phyloP scores from a whole-genome alignment of 805 yeast species.

The Yamadazyma kitorensis region DNA sequence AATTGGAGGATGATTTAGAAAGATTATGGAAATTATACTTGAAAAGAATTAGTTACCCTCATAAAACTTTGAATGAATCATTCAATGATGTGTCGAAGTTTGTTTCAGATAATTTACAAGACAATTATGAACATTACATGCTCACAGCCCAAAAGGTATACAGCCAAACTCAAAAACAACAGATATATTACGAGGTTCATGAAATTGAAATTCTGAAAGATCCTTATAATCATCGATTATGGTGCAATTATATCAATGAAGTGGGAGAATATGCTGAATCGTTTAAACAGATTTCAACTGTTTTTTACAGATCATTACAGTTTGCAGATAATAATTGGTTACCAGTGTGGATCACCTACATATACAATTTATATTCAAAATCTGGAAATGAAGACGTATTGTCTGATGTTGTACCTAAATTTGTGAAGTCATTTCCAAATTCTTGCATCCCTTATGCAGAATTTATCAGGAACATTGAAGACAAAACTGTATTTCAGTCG shows the following conservation, averaged over 20 bases:
- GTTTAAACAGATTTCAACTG: slow-evolving; percentile 13
- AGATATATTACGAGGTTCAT: slow-evolving; percentile 31
- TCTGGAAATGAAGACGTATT: slow-evolving; percentile 10
- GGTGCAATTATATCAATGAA: slow-evolving; percentile 33
- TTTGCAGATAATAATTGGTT: slow-evolving; percentile 13
- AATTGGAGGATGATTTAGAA: slow-evolving; percentile 15
- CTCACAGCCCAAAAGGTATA: slow-evolving; percentile 30
- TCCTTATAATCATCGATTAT: slow-evolving; percentile 17
- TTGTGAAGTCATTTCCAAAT: slow-evolving; percentile 23
- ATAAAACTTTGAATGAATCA: slow-evolving; percentile 37
- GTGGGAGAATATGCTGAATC: slow-evolving; percentile 20
- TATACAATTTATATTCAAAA: slow-evolving; percentile 24
- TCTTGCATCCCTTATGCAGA: slow-evolving; percentile 26
- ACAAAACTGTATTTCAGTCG: no score
- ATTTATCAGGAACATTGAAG: slow-evolving; percentile 16
- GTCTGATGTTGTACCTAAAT: slow-evolving; percentile 15
- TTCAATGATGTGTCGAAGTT: slow-evolving; percentile 39
- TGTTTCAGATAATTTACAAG: slow-evolving; percentile 26
- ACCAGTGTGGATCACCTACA: slow-evolving; percentile 26
- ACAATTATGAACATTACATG: slow-evolving; percentile 35
- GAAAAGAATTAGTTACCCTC: slow-evolving; percentile 39
- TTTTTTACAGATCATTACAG: slow-evolving; percentile 30
- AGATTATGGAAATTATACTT: slow-evolving; percentile 21
- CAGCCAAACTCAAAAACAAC: slow-evolving; percentile 23
- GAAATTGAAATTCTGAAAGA: slow-evolving; percentile 24